phyloP scores from a whole-genome alignment of 139 green algal genomes.

The Raphidocelis subcapitata region DNA sequence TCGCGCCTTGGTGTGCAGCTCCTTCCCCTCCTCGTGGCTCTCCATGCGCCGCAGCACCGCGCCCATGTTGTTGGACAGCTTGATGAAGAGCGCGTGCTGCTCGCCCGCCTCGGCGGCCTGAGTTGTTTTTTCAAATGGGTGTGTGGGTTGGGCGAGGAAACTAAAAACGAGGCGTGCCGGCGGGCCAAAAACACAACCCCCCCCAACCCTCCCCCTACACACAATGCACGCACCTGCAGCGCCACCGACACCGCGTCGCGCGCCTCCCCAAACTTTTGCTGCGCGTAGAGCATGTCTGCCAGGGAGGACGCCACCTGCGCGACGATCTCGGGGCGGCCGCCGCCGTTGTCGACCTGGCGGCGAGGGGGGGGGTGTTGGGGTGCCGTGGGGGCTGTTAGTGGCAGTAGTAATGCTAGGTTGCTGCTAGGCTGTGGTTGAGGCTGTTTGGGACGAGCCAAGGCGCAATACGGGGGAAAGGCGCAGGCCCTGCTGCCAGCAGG shows the following conservation, averaged over 20 bases:
- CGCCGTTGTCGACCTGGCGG: too few relatives aligned
- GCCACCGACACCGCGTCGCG: constrained; percentile 13
- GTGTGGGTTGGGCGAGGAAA: too few relatives aligned
- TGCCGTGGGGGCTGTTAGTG: too few relatives aligned
- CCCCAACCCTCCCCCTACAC: too few relatives aligned
- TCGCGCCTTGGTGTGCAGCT: too few relatives aligned
- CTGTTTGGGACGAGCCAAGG: not conserved
- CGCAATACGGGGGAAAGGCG: too few relatives aligned
- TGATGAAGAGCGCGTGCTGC: constrained; percentile 33
- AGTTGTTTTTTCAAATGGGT: too few relatives aligned
- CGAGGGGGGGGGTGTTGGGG: too few relatives aligned
- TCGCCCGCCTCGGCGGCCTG: constrained; percentile 20
- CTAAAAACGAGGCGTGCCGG: too few relatives aligned
- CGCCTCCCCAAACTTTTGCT: constrained; percentile 15
- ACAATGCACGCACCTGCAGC: not conserved
- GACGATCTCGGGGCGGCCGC: too few relatives aligned
- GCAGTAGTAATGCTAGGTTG: constrained; percentile 1
- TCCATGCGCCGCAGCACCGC: constrained; percentile 27
- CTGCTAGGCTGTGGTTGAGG: not conserved
- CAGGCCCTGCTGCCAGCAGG: too few relatives aligned
- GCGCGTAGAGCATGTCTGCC: constrained; percentile 30
- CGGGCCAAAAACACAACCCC: too few relatives aligned
- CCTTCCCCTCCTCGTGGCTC: constrained; percentile 25
- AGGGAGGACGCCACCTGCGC: constrained; percentile 14
- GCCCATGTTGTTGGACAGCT: constrained; percentile 39